These are phyloP conservation scores for Stylosanthes scabra DNA, from an alignment of 331 rosid species.

Conservation along the genomic window DNA sequence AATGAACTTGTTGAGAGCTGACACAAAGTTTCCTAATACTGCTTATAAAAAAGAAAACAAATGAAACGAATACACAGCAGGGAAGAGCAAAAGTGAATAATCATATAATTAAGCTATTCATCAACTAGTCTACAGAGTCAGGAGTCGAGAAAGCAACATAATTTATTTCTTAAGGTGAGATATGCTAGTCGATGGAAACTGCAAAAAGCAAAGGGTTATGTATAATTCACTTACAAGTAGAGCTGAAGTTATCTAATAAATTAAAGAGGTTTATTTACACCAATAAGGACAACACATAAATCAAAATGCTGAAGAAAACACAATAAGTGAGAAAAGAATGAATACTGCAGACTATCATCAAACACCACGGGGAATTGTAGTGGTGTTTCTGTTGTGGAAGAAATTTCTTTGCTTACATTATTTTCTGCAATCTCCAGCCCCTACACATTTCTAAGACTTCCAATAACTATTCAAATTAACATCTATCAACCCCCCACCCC, in stretches of 20 bases:
- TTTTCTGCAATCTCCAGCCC: background rate
- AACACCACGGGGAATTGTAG: background rate
- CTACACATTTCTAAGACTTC: conserved; percentile 9
- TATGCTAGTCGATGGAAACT: background rate
- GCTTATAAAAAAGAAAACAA: conserved; percentile 33
- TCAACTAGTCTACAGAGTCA: conserved; percentile 7
- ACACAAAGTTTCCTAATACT: conserved; percentile 90
- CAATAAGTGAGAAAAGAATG: background rate
- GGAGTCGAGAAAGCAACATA: conserved; percentile 18
- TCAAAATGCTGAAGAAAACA: conserved; percentile 15
- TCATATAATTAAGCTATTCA: conserved; percentile 11
- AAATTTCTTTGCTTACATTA: background rate
- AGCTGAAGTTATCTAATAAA: background rate
- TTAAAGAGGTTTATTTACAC: conserved; percentile 23
- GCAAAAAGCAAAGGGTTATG: conserved; percentile 8
- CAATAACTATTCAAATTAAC: background rate
- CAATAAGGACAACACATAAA: background rate
- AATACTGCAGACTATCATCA: background rate
- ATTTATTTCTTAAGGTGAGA: background rate
- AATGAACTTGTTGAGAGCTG: conserved; percentile 90
- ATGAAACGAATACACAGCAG: conserved; percentile 20
- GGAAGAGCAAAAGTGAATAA: conserved; percentile 1
- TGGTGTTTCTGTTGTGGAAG: background rate
- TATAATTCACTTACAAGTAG: background rate
- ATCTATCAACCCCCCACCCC: too few relatives aligned